phyloP scores from a whole-genome alignment of 2,329 filamentous ascomycete genomes.

The Colletotrichum camelliae region DNA sequence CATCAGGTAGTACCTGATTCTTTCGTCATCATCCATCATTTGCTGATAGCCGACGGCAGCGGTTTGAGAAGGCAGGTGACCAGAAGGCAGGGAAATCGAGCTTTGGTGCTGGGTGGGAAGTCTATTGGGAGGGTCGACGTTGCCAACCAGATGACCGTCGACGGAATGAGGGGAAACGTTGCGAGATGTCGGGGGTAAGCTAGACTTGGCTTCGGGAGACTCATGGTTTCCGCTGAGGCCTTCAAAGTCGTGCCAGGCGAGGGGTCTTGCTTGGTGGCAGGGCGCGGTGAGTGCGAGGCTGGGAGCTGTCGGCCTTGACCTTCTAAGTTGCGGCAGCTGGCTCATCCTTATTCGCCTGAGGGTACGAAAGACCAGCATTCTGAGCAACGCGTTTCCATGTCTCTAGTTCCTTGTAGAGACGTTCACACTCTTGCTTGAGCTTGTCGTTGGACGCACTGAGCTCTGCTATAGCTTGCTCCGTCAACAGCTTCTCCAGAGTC shows the following conservation, averaged over 20 bases:
- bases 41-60: neutral
- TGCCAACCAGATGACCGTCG: neutral
- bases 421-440: slow-evolving; percentile 79
- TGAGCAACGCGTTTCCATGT: slow-evolving; percentile 77
- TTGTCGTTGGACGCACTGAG: slow-evolving; percentile 88
- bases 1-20: neutral
- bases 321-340: slow-evolving; percentile 19
- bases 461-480: slow-evolving; percentile 88
- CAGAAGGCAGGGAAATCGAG: neutral
- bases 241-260: neutral
- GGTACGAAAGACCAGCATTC: slow-evolving; percentile 58
- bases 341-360: slow-evolving; percentile 33
- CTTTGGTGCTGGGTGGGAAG: neutral
- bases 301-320: neutral
- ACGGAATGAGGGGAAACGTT: neutral
- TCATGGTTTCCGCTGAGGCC: neutral
- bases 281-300: neutral
- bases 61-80: neutral
- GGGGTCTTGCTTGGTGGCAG: neutral
- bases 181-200: neutral
- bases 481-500: slow-evolving; percentile 88
- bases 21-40: neutral
- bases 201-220: neutral
- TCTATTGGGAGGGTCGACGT: neutral
- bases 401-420: slow-evolving; percentile 78